Conservation (phyloP, 1,139 yeast genomes). For the Kurtzmaniella quercitrusa region DNA sequence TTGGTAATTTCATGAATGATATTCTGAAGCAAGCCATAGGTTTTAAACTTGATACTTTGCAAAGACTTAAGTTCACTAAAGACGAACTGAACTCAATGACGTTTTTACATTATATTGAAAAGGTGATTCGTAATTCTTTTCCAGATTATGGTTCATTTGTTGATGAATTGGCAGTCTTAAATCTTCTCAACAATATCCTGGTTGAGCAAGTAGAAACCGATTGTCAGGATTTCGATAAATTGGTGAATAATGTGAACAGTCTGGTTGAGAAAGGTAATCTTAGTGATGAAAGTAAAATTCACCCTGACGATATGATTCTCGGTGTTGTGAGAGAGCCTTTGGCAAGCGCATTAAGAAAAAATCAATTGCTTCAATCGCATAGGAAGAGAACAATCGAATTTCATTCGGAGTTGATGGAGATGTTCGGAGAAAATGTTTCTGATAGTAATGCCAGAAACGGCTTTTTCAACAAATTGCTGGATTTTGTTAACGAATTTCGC, state of each 20-base stretch:
- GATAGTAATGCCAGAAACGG: constrained; percentile 45
- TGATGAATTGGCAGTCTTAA: constrained; percentile 67
- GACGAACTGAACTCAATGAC: constrained; percentile 76
- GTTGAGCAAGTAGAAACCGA: constrained; percentile 75
- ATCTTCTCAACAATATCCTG: constrained; percentile 62
- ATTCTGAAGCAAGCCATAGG: constrained; percentile 76
- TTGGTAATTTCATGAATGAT: constrained; percentile 95
- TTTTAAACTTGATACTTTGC: constrained; percentile 77
- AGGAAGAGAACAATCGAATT: constrained; percentile 50
- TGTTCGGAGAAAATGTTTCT: constrained; percentile 75
- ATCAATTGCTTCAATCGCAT: constrained; percentile 52
- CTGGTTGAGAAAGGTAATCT: constrained; percentile 70
- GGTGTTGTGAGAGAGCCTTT: constrained; percentile 44
- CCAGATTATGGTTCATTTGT: constrained; percentile 76
- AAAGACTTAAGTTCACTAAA: constrained; percentile 79
- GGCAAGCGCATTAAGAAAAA: constrained; percentile 62
- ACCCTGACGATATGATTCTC: constrained; percentile 73
- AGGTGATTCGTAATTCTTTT: constrained; percentile 67
- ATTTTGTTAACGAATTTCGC: constrained; percentile 39
- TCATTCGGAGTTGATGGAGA: constrained; percentile 61
- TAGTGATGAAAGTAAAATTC: constrained; percentile 62
- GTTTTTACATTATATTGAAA: constrained; percentile 84
- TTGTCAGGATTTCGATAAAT: constrained; percentile 57
- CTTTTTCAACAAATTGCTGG: constrained; percentile 35
- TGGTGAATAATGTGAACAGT: constrained; percentile 49